Evolutionary conservation across 2,329 filamentous ascomycete species (phyloP).

Genomic region (Talaromyces verruculosus): DNA sequence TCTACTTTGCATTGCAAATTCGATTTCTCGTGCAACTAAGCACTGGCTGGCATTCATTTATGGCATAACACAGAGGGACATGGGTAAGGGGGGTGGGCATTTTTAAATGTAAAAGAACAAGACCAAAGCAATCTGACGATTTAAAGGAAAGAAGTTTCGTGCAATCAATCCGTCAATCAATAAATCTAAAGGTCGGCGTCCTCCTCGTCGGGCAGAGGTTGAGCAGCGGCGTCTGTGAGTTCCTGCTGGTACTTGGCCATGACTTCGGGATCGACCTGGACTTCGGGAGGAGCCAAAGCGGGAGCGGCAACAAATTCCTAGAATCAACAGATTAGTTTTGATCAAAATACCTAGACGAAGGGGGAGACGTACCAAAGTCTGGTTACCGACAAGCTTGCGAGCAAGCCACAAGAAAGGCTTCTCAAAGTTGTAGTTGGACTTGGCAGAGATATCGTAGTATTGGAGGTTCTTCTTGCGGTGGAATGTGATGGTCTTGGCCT

Average conservation of each 20-base stretch:
- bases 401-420: slow-evolving; percentile 99
- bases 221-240: slow-evolving; percentile 75
- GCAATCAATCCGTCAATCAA: slow-evolving; percentile 22
- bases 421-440: slow-evolving; percentile 99
- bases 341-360: neutral
- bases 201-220: slow-evolving; percentile 93
- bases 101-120: slow-evolving; percentile 29
- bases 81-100: slow-evolving; percentile 21
- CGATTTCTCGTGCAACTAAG: neutral
- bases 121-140: slow-evolving; percentile 30
- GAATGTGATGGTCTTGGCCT: slow-evolving; percentile 99
- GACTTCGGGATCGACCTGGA: slow-evolving; percentile 73
- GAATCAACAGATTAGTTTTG: slow-evolving; percentile 11
- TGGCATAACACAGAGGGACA: slow-evolving; percentile 15
- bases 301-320: slow-evolving; percentile 96
- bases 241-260: slow-evolving; percentile 69
- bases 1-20: slow-evolving; percentile 9
- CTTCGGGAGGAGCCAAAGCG: slow-evolving; percentile 90
- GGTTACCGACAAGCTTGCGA: slow-evolving; percentile 96
- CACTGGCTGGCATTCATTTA: slow-evolving; percentile 9
- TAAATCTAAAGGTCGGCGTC: slow-evolving; percentile 61
- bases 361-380: slow-evolving; percentile 65
- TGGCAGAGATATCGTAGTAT: slow-evolving; percentile 99
- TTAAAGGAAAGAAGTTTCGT: slow-evolving; percentile 7
- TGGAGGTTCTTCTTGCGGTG: slow-evolving; percentile 99